These are phyloP conservation scores for Eucalyptus victrix DNA, from an alignment of 345 rosid genomes.

Conservation along the genomic window DNA sequence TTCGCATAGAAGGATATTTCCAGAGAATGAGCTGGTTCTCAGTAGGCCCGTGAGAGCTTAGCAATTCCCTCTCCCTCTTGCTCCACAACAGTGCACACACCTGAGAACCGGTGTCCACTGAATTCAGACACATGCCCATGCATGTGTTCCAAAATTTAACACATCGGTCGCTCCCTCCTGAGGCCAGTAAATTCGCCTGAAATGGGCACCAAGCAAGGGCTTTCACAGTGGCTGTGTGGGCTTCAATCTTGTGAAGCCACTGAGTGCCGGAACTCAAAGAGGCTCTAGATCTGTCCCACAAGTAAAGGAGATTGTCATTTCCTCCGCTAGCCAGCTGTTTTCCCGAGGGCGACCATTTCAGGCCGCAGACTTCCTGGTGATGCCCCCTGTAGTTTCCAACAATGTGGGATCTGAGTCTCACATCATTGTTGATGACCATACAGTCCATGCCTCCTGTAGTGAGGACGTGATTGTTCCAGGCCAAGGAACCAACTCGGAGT, in stretches of 20 bases:
- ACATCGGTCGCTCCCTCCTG: conserved; percentile 13
- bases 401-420: conserved; percentile 12
- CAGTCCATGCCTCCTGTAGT: too few species aligned
- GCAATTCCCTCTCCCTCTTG: conserved; percentile 22
- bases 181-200: conserved; percentile 3
- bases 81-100: conserved; percentile 28
- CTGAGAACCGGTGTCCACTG: conserved; percentile 22
- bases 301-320: conserved; percentile 12
- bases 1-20: conserved; percentile 1
- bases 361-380: conserved; percentile 19
- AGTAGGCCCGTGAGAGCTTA: conserved; percentile 23
- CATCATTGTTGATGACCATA: conserved; percentile 14
- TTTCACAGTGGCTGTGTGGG: conserved; percentile 25
- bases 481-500: not conserved
- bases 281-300: conserved; percentile 26
- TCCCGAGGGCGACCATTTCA: conserved; percentile 28
- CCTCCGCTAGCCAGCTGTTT: conserved; percentile 33
- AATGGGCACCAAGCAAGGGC: conserved; percentile 36
- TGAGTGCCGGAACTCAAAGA: conserved; percentile 11
- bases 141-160: conserved; percentile 30
- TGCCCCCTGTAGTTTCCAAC: conserved; percentile 20
- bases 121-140: conserved; percentile 23
- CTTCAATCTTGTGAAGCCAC: conserved; percentile 30
- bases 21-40: conserved; percentile 11
- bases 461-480: not conserved